Evolutionary conservation across 371 early-diverging fungal species (phyloP).

Genomic region (Neoconidiobolus thromboides): DNA sequence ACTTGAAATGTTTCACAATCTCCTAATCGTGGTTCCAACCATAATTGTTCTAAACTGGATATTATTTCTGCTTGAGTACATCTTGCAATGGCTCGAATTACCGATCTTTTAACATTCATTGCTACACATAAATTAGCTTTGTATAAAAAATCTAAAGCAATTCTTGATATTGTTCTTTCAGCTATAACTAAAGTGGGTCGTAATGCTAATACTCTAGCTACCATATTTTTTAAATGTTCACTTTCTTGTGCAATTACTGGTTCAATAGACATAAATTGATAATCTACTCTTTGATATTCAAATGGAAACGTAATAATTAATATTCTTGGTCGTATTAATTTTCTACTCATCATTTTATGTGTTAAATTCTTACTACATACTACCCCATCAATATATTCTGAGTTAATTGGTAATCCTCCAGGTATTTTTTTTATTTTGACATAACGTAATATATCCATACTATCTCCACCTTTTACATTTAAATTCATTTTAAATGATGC

Average conservation of each 20-base stretch:
- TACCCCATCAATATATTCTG: conserved; percentile 57
- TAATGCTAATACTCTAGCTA: conserved; percentile 47
- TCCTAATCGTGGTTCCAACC: conserved; percentile 40
- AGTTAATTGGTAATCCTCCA: conserved; percentile 57
- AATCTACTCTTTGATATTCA: conserved; percentile 65
- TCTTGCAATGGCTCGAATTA: conserved; percentile 58
- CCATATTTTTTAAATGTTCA: conserved; percentile 57
- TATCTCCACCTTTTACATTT: conserved; percentile 46
- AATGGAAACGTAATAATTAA: conserved; percentile 69
- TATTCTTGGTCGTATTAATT: conserved; percentile 46
- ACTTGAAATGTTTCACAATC: conserved; percentile 55
- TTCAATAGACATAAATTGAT: conserved; percentile 59
- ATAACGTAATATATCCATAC: conserved; percentile 70
- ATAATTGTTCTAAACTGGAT: conserved; percentile 51
- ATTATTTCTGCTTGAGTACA: conserved; percentile 70
- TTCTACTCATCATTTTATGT: conserved; percentile 67
- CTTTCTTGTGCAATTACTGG: conserved; percentile 66
- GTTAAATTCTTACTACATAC: conserved; percentile 74
- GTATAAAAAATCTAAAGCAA: conserved; percentile 64
- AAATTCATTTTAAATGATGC: conserved; percentile 44
- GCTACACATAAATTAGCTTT: conserved; percentile 54
- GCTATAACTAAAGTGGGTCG: conserved; percentile 63
- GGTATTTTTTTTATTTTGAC: conserved; percentile 85
- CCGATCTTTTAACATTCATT: conserved; percentile 59
- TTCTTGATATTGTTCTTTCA: conserved; percentile 50